A percentile compares a stretch with the other conserved stretches of the same genome.
Conservation (phyloP, 257 asterid genomes). For the Schizonepeta tenuifolia region DNA sequence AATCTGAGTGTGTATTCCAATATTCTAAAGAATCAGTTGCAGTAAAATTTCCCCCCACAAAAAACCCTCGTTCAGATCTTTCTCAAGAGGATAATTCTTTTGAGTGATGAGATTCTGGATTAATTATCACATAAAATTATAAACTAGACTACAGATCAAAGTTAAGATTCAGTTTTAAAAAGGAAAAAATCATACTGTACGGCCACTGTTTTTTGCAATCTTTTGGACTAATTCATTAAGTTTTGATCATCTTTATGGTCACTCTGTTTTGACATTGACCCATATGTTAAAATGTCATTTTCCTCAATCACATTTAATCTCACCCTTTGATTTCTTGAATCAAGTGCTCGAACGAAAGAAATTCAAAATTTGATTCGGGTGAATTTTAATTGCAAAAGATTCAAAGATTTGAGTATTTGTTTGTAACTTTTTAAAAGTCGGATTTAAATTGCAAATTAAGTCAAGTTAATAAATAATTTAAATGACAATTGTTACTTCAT, state of each 20-base stretch:
- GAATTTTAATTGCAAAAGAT: too few species aligned
- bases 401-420: too few species aligned
- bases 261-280: too few species aligned
- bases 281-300: neutral
- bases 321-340: too few species aligned
- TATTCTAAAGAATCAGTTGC: conserved; percentile 40
- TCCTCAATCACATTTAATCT: neutral
- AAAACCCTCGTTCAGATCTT: conserved; percentile 24
- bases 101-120: conserved; percentile 34
- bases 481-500: too few species aligned
- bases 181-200: neutral
- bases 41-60: conserved; percentile 23
- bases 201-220: neutral
- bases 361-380: too few species aligned
- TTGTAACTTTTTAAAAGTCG: too few species aligned
- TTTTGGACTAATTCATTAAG: neutral
- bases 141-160: conserved; percentile 25
- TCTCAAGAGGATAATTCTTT: conserved; percentile 33
- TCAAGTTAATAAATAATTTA: too few species aligned
- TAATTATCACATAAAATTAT: conserved; percentile 37
- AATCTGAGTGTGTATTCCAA: conserved; percentile 56
- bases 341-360: too few species aligned
- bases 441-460: too few species aligned
- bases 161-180: conserved; percentile 44
- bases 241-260: too few species aligned